Base-by-base conservation (phyloP, 2,329 filamentous ascomycete genomes). In the Tolypocladium capitatum region DNA sequence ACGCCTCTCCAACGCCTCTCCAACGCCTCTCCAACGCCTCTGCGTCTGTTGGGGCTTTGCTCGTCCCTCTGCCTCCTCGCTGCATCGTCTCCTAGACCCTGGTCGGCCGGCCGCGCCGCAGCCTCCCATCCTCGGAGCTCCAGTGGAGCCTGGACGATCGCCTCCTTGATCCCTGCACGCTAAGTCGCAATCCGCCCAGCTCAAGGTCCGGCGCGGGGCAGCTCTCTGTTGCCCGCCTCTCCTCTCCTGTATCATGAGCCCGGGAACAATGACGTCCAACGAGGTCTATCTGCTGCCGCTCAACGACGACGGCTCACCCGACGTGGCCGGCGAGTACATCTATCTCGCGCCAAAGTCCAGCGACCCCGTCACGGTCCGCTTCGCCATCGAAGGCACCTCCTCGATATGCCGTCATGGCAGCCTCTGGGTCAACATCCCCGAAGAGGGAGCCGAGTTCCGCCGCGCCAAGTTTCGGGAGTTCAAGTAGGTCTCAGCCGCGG, bases 321-420 rank as follows among this genome's bases (percentile, higher is more conserved):
- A 94, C 64, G 81, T 98, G 44, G 76, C 86, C 27, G 86, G 89
- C 59, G 82, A 86, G 57, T 98, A 96, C 72, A 86, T 97, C 59
- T 95, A 95, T 65, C 74, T 98, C 40, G 84, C 89, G 1, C 82
- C 92, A 18, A 70, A 69, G 54, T 83, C 85, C 18, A 77, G 75
- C 36, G 75, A 83, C n/a, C 84, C 84, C 38, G 83, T 97, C 59
- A 78, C 78, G 46, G 73, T 96, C 49, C 83, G 91, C 50, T 95
- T 98, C 66, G 80, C 88, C 56, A 91, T 96, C 57, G 86, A 96
- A 67, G 90, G 92, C 52, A 91, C 88, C 49, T 95, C 91, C 63
- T 95, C 91, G 52, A 92, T 98, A 72, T 96, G 90, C 66, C 81
- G 89, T 56, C 76, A 95, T 68, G 92, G 94, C 50, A 96, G 86